Base-by-base conservation (phyloP, 441 rosid genomes). In the Gossypium gossypioides region DNA sequence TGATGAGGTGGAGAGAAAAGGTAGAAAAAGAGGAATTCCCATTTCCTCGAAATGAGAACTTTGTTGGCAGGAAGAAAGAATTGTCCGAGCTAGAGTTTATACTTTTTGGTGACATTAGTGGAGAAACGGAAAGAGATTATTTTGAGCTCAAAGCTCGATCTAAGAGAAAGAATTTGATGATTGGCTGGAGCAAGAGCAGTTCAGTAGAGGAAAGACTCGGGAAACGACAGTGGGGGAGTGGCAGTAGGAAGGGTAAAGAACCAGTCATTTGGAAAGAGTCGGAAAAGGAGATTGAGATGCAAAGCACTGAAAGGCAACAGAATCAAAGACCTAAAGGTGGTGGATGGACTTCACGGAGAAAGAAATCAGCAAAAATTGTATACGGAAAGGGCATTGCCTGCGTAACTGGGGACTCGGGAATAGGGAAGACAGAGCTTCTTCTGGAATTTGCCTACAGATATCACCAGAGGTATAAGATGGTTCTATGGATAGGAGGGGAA, bases 201-300 rank as follows among this genome's bases (percentile, higher is more conserved):
- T 76, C 78, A 60, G 60, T 69, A 3, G 89, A 90, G 65, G 93
- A 87, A 74, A 84, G 85, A 64, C 51, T 81, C 27, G 67, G 73
- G 74, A 84, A 76, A 13, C 64, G 70, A 46, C 79, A 58, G 40
- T 10, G 76, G 67, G 80, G 74, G 44, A 80, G 73, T 54, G 76
- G 77, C 64, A 80, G 81, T 74, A 80, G 79, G 79, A 92, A 91
- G 79, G 96, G 96, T 8, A 92, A 92, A 80, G 97, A 89, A 79
- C 93, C 92, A 9, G 88, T 92, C 9, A 83, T 86, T 67, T 94
- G 99, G 99, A 95, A 86, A 80, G 99, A 95, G 81, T 90, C 94
- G 0, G 99, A 92, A 50, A 95, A 87, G 80, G 99, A 95, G 81
- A 95, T 95, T 0, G 99, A 95, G 82, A 95, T 94, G 96, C 88